Evolutionary conservation across 345 rosid species (phyloP).

Genomic region (Cardamine occulta): DNA sequence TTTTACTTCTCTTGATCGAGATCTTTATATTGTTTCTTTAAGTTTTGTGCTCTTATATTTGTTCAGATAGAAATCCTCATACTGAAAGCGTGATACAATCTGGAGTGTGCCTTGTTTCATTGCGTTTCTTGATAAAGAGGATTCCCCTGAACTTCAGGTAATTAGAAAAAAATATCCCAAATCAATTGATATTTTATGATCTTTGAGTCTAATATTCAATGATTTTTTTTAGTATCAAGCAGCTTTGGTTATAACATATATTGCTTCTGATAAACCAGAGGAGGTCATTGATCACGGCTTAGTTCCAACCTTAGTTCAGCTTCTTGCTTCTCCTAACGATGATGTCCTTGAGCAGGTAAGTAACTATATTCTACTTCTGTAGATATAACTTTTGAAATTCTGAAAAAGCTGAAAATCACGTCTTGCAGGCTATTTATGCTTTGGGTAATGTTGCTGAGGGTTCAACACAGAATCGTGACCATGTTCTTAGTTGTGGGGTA

Average conservation of each 20-base stretch:
- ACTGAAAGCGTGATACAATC: constrained; percentile 40
- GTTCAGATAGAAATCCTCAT: constrained; percentile 53
- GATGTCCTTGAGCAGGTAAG: constrained; percentile 70
- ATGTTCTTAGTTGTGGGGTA: too few species aligned
- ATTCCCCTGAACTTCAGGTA: background rate
- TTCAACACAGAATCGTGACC: constrained; percentile 51
- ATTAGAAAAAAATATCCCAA: background rate
- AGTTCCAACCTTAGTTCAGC: constrained; percentile 61
- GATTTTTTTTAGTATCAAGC: constrained; percentile 57
- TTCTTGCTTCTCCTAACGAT: constrained; percentile 59
- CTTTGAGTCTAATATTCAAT: constrained; percentile 7
- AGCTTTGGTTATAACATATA: constrained; percentile 67
- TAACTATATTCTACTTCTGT: constrained; percentile 1
- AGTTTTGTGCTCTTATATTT: constrained; percentile 6
- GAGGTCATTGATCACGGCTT: constrained; percentile 60
- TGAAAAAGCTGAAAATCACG: too few species aligned
- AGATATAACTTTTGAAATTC: constrained; percentile 52
- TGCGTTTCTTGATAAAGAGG: background rate
- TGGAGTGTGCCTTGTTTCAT: background rate
- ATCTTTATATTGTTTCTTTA: too few species aligned
- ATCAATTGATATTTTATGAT: background rate
- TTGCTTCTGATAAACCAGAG: constrained; percentile 62
- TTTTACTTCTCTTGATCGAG: background rate
- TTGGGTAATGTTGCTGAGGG: constrained; percentile 70
- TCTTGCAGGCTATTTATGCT: constrained; percentile 64